These are phyloP conservation scores for Purshia tridentata DNA, from an alignment of 306 rosid genomes.

Conservation along the genomic window DNA sequence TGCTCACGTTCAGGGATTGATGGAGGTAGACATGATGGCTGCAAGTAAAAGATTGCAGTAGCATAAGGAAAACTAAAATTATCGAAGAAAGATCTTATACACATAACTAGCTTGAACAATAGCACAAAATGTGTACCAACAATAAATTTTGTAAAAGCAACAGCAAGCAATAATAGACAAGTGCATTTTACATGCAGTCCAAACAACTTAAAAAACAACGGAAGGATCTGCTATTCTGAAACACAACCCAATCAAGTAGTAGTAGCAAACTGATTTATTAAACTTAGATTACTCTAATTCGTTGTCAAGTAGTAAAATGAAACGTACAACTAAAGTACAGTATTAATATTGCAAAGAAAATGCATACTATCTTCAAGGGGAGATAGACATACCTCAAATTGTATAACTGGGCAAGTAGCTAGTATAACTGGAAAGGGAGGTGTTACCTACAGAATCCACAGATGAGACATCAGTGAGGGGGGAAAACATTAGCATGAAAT, in stretches of 20 bases:
- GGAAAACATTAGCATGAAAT: constrained; percentile 3
- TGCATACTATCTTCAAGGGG: constrained; percentile 5
- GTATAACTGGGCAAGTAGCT: constrained; percentile 74
- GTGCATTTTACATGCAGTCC: constrained; percentile 10
- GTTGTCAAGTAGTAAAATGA: not conserved
- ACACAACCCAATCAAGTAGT: not conserved
- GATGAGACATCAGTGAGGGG: constrained; percentile 24
- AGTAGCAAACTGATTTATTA: not conserved
- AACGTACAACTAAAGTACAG: not conserved
- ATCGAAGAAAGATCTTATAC: not conserved
- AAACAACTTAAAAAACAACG: not conserved
- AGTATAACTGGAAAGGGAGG: constrained; percentile 75
- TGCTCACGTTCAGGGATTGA: constrained; percentile 60
- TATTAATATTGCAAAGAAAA: not conserved
- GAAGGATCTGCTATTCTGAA: not conserved
- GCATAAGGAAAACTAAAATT: not conserved
- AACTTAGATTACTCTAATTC: not conserved
- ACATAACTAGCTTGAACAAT: not conserved
- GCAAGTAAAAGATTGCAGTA: constrained; percentile 27
- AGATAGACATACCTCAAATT: constrained; percentile 66
- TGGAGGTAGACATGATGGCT: constrained; percentile 72
- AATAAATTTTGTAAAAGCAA: not conserved
- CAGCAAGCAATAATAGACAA: not conserved
- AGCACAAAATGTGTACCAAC: not conserved
- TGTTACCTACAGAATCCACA: constrained; percentile 66